Base-by-base conservation (phyloP, 345 rosid genomes). In the Syzygium aromaticum region DNA sequence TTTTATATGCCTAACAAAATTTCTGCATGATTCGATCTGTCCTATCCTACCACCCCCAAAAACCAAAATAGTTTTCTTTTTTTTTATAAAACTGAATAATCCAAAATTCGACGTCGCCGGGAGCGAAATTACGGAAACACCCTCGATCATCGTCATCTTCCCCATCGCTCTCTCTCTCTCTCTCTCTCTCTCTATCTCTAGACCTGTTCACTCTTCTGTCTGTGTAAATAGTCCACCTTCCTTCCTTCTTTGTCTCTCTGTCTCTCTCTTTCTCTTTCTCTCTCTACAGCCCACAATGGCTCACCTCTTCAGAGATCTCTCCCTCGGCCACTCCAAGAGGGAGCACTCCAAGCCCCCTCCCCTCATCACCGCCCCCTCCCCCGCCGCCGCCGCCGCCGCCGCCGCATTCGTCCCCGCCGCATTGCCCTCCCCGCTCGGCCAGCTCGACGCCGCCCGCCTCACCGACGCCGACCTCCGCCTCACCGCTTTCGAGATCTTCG, bases 401-500 rank as follows among this genome's bases (percentile, higher is more conserved):
- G 19, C 92, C 91, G 3, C 89, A 0, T 40, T 40, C 89, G 51
- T 87, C 80, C 11, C 92, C 91, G 53, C 88, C 82, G 96, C 92
- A 92, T 94, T 96, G 88, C 93, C 91, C 6, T 98, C 95, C n/a
- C 98, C 98, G 3, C 89, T 96, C 54, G 98, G 99, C 87, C 91
- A 94, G 84, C 96, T 98, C 91, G 89, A 93, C 57, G 54, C 92
- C 78, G 80, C 80, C 23, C 93, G 94, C 12, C 95, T 98, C 89
- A 77, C 97, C 85, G 97, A 95, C 63, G 90, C 95, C 88, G 99
- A 98, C 93, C 96, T 96, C 88, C 95, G 95, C 13, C 85, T 95
- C 90, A 93, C 95, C 43, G 95, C 98, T 56, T 96, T 94, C 93
- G 99, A 98, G 94, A 94, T 98, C 96, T 96, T 98, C 92, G 94